Evolutionary conservation across 371 early-diverging fungal species (phyloP).

Genomic region (Batrachochytrium dendrobatidis): DNA sequence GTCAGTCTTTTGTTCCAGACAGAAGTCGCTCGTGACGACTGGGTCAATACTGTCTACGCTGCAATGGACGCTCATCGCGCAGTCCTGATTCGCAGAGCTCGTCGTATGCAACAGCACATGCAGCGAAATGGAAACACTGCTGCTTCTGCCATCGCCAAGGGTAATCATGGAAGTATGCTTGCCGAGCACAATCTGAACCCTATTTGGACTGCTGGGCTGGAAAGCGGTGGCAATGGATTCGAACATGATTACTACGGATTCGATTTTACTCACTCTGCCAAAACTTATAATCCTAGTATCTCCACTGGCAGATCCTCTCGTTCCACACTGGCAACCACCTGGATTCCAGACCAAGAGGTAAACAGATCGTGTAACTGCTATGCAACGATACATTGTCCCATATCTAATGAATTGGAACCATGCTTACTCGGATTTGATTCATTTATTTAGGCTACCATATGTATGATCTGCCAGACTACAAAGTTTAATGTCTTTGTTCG

Average conservation of each 20-base stretch:
- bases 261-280: neutral
- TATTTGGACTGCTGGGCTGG: too few species aligned
- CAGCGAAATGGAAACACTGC: neutral
- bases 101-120: neutral
- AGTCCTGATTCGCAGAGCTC: neutral
- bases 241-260: neutral
- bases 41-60: neutral
- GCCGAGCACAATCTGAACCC: too few species aligned
- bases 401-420: neutral
- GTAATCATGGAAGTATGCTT: too few species aligned
- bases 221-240: too few species aligned
- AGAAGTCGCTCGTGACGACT: neutral
- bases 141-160: neutral
- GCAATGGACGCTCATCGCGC: neutral
- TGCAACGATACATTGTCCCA: too few species aligned
- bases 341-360: slow-evolving; percentile 1
- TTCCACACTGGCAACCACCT: neutral
- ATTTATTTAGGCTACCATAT: neutral
- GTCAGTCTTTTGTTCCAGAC: neutral
- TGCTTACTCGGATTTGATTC: neutral
- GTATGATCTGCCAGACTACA: slow-evolving; percentile 1
- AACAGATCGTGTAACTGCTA: too few species aligned
- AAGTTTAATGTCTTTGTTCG: slow-evolving; percentile 1
- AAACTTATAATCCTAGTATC: neutral
- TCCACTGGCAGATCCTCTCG: neutral